Evolutionary conservation across 1,284 basidiomycete genomes (phyloP).

Genomic region (Pholiota adiposa): DNA sequence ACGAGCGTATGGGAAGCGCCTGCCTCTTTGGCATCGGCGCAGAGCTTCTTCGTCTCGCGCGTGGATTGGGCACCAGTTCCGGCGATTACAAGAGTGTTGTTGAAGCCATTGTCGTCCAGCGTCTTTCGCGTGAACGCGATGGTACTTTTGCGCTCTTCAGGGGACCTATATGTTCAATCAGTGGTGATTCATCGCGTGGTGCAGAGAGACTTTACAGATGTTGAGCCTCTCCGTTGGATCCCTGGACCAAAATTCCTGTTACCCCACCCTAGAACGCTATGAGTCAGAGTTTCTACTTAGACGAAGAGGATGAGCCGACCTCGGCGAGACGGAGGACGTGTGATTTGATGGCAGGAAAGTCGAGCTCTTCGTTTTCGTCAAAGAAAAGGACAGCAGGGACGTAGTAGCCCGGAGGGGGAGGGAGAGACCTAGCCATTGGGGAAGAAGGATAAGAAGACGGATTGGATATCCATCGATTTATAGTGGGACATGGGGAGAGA

Average conservation of each 20-base stretch:
- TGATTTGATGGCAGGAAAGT: constrained; percentile 58
- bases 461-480: constrained; percentile 2
- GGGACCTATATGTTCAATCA: constrained; percentile 32
- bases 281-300: neutral
- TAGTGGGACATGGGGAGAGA: neutral
- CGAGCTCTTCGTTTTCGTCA: constrained; percentile 66
- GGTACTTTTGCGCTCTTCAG: constrained; percentile 57
- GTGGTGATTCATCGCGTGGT: neutral
- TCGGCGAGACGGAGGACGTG: constrained; percentile 73
- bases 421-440: constrained; percentile 28
- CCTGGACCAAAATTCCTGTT: constrained; percentile 77
- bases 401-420: constrained; percentile 68
- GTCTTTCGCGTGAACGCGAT: constrained; percentile 74
- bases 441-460: constrained; percentile 1
- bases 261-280: constrained; percentile 56
- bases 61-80: constrained; percentile 87
- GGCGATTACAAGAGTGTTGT: constrained; percentile 75
- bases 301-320: constrained; percentile 36
- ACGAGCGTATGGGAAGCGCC: constrained; percentile 82
- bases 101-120: constrained; percentile 75
- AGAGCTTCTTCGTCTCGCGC: constrained; percentile 81
- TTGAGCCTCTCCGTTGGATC: constrained; percentile 80
- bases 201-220: constrained; percentile 54
- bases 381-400: constrained; percentile 79
- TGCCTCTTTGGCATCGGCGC: constrained; percentile 76